A percentile compares a stretch with the other conserved stretches of the same genome.
These are phyloP conservation scores for Rhodocollybia butyracea DNA, from an alignment of 768 basidiomycete genomes.

Conservation along the genomic window DNA sequence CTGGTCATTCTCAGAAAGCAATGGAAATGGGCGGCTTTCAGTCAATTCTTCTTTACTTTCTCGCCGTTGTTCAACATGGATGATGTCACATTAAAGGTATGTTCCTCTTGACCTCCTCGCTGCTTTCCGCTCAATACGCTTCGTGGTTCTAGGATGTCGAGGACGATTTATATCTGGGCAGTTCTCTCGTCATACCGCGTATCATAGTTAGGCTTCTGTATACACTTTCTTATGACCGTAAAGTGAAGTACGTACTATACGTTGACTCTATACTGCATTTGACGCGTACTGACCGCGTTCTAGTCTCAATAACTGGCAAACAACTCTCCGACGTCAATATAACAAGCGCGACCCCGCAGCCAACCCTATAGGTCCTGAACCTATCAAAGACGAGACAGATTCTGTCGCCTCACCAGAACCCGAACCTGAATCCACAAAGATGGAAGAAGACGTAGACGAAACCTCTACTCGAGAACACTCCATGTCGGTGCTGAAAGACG, in stretches of 20 bases:
- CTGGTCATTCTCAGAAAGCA: conserved; percentile 62
- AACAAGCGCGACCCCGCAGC: conserved; percentile 64
- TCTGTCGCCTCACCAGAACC: conserved; percentile 25
- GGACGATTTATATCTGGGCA: conserved; percentile 64
- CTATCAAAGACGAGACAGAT: conserved; percentile 27
- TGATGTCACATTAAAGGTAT: conserved; percentile 66
- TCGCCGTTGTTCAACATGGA: conserved; percentile 65
- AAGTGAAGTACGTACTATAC: conserved; percentile 57
- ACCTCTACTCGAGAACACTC: conserved; percentile 5
- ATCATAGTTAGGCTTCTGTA: conserved; percentile 74
- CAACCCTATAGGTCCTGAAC: conserved; percentile 71
- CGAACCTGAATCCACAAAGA: not conserved
- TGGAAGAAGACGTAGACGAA: not conserved
- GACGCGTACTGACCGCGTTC: conserved; percentile 17
- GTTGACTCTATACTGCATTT: conserved; percentile 11
- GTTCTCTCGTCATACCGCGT: conserved; percentile 60
- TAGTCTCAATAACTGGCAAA: conserved; percentile 79
- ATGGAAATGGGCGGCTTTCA: conserved; percentile 93
- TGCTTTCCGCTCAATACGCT: conserved; percentile 6
- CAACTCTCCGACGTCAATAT: conserved; percentile 73
- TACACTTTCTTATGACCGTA: conserved; percentile 76
- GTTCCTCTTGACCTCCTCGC: conserved; percentile 19
- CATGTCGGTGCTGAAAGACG: not conserved
- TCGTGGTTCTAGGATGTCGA: conserved; percentile 63
- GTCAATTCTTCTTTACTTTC: conserved; percentile 89